These are phyloP conservation scores for Solanum ahanhuiri DNA, from an alignment of 257 asterid genomes.

Conservation along the genomic window DNA sequence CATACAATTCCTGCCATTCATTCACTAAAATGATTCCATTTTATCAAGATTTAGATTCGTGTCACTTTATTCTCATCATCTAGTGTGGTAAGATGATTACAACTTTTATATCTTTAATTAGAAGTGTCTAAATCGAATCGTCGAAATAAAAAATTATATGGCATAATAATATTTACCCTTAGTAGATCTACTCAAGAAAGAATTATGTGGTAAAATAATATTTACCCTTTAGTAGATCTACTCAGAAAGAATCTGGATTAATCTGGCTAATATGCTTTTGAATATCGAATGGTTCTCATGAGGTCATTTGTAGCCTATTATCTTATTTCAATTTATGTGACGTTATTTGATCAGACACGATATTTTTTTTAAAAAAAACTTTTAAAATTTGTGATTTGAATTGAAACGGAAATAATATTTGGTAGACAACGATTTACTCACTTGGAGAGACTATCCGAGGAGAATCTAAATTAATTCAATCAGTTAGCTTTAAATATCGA, in stretches of 20 bases:
- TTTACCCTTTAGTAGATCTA: neutral
- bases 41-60: neutral
- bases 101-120: neutral
- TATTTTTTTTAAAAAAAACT: fast-evolving
- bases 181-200: neutral
- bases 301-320: neutral
- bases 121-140: fast-evolving
- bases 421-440: neutral
- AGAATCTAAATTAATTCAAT: neutral
- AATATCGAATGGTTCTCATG: neutral
- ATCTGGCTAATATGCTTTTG: fast-evolving
- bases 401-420: neutral
- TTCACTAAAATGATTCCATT: neutral
- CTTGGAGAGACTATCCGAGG: too few relatives aligned
- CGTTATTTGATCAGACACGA: fast-evolving
- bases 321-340: too few relatives aligned
- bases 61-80: neutral
- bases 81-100: neutral
- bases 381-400: too few relatives aligned
- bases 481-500: neutral
- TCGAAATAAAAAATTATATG: neutral
- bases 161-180: neutral
- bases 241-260: neutral
- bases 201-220: too few relatives aligned
- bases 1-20: neutral